Evolutionary conservation across 108 stramenopile species (phyloP), one percentile per base, ranked within the genome.

Genomic region (Cylindrotheca fusiformis): DNA sequence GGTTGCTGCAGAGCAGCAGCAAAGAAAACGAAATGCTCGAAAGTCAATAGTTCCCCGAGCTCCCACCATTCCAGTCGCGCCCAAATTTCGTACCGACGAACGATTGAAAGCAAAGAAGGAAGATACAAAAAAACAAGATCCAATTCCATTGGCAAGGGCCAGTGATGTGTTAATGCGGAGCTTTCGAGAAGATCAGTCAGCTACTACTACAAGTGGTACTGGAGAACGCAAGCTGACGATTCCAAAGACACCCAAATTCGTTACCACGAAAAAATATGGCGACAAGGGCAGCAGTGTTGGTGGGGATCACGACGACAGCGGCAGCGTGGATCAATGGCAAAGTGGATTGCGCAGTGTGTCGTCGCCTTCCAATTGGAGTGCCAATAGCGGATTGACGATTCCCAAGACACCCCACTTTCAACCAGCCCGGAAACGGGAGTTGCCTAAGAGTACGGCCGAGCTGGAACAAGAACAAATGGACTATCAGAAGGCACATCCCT

Each of bases 401-500:
- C 79, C 79, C 8, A 21, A 66, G 24, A 63, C 79, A 12, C 79
- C 79, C 2, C 52, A 73, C 17, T 79, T 79, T 46, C 63, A 73
- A 28, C 52, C 68, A 5, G 58, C 56, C 23, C 62, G 52, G 12
- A 65, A 65, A 24, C 70, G 79, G 5, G 54, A 64, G 0, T 45
- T 33, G 2, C 72, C 76, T 3, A 74, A 77, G 59, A 81, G 80
- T 45, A 70, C 72, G 14, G 71, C 66, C 10, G 74, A 81, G 52
- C 51, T 31, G 32, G 80, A 81, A 41, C 33, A 32, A 31, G 80
- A 76, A 28, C 49, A 61, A 63, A 81, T 81, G 80, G 60, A 74
- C 47, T 69, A 81, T 47, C 65, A 54, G 53, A 63, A 70, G 22
- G 19, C 48, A 0, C 75, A 81, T 33, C 76, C 80, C n/a, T 77